Evolutionary conservation across 139 green algal genomes (phyloP).

Genomic region (Tetratostichococcus sp.): DNA sequence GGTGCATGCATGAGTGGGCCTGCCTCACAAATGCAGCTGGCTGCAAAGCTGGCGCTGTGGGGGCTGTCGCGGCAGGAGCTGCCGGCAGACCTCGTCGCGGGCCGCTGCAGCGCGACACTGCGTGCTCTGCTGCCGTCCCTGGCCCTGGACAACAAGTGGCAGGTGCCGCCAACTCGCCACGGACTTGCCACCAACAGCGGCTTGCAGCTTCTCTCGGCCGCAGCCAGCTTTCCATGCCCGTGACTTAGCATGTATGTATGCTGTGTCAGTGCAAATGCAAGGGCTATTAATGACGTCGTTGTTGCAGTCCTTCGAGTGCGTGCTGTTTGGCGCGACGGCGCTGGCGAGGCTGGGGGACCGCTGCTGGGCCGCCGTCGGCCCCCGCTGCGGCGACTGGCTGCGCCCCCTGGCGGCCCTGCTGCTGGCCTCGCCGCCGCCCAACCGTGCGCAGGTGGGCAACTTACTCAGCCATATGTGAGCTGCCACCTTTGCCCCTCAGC

Average conservation of each 20-base stretch:
- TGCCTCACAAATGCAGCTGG: neutral
- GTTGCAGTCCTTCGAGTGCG: neutral
- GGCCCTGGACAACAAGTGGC: neutral
- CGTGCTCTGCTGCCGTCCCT: neutral
- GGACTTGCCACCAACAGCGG: no score
- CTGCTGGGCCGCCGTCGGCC: neutral
- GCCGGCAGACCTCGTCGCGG: neutral
- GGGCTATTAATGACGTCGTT: no score
- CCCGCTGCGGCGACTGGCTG: neutral
- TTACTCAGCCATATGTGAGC: no score
- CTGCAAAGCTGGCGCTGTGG: neutral
- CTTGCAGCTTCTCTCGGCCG: no score
- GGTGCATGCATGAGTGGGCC: no score
- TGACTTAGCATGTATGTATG: no score
- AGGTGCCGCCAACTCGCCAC: neutral
- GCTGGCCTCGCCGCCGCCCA: neutral
- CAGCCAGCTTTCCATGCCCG: no score
- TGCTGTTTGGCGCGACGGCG: neutral
- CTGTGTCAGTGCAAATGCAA: no score
- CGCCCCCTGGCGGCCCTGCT: neutral
- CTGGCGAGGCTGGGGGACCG: neutral
- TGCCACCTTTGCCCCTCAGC: no score
- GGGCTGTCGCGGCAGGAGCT: neutral
- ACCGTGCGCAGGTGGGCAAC: neutral
- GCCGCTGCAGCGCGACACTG: neutral